phyloP scores from a whole-genome alignment of 108 stramenopile species.

The Stephanodiscus triporus region DNA sequence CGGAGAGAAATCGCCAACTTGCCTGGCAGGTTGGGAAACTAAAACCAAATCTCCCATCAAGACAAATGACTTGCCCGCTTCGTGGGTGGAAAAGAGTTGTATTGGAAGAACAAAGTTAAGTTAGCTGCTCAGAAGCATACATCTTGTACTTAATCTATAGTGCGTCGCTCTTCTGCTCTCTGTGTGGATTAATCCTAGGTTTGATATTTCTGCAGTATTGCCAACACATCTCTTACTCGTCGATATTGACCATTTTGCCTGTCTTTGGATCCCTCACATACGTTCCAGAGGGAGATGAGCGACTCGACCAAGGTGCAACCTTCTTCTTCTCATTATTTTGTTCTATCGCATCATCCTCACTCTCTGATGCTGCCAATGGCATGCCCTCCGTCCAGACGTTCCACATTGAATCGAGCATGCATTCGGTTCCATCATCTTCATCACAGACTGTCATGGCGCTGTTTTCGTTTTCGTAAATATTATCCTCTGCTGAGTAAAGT shows the following conservation, averaged over 20 bases:
- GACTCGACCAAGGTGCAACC: slow-evolving; percentile 73
- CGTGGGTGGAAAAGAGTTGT: slow-evolving; percentile 14
- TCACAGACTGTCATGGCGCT: slow-evolving; percentile 33
- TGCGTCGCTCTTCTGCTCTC: neutral
- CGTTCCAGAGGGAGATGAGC: slow-evolving; percentile 78
- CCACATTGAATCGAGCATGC: slow-evolving; percentile 60
- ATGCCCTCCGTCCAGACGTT: slow-evolving; percentile 64
- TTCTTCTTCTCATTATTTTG: slow-evolving; percentile 45
- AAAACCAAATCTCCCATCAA: slow-evolving; percentile 12
- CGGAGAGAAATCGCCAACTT: slow-evolving; percentile 16
- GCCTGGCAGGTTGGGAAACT: neutral
- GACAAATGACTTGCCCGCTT: slow-evolving; percentile 39
- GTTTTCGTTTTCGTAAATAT: slow-evolving; percentile 31
- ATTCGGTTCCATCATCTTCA: slow-evolving; percentile 55
- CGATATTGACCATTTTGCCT: slow-evolving; percentile 79
- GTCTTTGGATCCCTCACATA: slow-evolving; percentile 80
- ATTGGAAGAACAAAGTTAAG: slow-evolving; percentile 1
- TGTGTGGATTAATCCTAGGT: neutral
- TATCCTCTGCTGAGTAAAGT: slow-evolving; percentile 33
- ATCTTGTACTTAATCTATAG: neutral
- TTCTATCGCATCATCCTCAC: slow-evolving; percentile 21
- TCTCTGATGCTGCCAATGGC: slow-evolving; percentile 16
- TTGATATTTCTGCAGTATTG: neutral
- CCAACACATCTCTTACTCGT: slow-evolving; percentile 46
- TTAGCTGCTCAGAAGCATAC: neutral